Evolutionary conservation across 1,284 basidiomycete genomes (phyloP).

Genomic region (Cryptococcus jaspeensis): DNA sequence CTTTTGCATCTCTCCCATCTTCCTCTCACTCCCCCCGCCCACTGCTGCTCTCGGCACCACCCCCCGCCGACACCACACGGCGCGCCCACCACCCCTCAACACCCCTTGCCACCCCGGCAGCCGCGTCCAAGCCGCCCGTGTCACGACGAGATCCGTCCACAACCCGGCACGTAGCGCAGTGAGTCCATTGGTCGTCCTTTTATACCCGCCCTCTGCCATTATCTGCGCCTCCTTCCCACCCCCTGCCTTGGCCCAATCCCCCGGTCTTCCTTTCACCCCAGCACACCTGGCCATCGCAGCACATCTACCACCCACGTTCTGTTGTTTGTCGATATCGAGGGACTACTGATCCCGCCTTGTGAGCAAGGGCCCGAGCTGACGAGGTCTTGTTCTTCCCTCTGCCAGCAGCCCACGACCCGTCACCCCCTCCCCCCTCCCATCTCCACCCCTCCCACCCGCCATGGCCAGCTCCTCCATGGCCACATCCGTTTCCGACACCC

Average conservation of each 20-base stretch:
- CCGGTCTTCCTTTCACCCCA: background rate
- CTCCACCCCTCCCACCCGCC: background rate
- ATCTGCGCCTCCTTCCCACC: background rate
- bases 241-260: background rate
- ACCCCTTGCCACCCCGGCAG: background rate
- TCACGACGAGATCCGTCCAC: background rate
- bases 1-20: constrained; percentile 25
- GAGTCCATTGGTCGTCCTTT: too few species aligned
- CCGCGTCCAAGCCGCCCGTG: background rate
- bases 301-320: background rate
- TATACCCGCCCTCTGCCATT: background rate
- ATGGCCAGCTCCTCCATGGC: background rate
- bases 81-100: background rate
- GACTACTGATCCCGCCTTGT: background rate
- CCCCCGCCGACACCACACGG: background rate
- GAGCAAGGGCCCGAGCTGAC: constrained; percentile 1
- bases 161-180: too few species aligned
- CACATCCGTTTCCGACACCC: background rate
- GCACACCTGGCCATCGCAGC: background rate
- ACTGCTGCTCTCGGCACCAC: constrained; percentile 34
- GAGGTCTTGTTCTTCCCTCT: background rate
- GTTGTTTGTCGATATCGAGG: background rate
- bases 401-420: background rate
- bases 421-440: background rate
- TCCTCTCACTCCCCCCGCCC: constrained; percentile 12